A percentile compares a stretch with the other conserved stretches of the same genome.
These are phyloP conservation scores for Goffeauzyma gilvescens DNA, from an alignment of 768 basidiomycete genomes.

Conservation along the genomic window DNA sequence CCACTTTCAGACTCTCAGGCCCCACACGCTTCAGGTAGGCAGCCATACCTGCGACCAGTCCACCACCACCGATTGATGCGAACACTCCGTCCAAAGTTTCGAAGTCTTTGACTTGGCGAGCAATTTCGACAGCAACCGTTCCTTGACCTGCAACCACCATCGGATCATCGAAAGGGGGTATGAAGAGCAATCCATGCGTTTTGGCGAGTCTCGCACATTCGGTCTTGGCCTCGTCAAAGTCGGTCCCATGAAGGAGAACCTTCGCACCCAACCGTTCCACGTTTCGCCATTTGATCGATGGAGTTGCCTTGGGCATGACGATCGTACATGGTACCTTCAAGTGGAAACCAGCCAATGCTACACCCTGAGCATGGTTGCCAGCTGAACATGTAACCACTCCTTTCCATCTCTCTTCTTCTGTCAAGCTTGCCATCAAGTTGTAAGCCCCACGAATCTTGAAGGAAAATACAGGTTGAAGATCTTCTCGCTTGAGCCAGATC, in stretches of 20 bases:
- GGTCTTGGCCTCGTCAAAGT: conserved; percentile 89
- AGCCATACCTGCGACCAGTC: conserved; percentile 70
- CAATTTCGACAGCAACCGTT: conserved; percentile 80
- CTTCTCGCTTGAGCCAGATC: conserved; percentile 92
- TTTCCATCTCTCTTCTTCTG: conserved; percentile 81
- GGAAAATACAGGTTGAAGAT: conserved; percentile 82
- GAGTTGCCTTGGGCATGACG: conserved; percentile 90
- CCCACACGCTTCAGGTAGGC: conserved; percentile 89
- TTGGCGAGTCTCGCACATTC: conserved; percentile 76
- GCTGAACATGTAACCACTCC: conserved; percentile 96
- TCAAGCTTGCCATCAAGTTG: conserved; percentile 86
- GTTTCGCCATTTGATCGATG: conserved; percentile 86
- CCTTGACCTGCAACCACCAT: conserved; percentile 94
- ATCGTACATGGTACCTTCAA: conserved; percentile 91
- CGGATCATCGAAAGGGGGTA: conserved; percentile 95
- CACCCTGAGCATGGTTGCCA: conserved; percentile 96
- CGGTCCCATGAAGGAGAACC: conserved; percentile 71
- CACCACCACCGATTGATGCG: conserved; percentile 82
- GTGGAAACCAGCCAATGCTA: conserved; percentile 76
- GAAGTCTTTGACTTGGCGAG: conserved; percentile 69
- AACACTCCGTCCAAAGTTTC: conserved; percentile 61
- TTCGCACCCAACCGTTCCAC: conserved; percentile 89
- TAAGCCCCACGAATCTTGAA: conserved; percentile 98
- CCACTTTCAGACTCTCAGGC: conserved; percentile 55
- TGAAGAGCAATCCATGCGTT: conserved; percentile 60